Percentiles rank a stretch among this genome's conserved stretches.
These are phyloP conservation scores for Wickerhamomyces kurtzmanii DNA, from an alignment of 805 yeast genomes.

Conservation along the genomic window DNA sequence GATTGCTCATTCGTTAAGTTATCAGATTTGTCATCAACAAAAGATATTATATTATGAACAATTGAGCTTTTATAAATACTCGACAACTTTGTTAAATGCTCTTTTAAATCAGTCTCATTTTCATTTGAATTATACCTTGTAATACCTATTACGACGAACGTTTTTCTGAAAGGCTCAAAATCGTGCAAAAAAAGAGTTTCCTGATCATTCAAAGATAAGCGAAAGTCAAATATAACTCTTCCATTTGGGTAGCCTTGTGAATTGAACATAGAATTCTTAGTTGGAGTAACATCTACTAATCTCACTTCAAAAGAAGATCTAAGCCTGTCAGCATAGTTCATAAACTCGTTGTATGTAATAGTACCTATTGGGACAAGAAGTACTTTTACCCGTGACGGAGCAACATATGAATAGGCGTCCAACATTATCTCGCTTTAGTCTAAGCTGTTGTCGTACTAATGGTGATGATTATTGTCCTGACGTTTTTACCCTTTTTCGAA, in stretches of 20 bases:
- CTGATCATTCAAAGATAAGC: constrained; percentile 34
- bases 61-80: constrained; percentile 40
- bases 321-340: constrained; percentile 31
- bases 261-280: constrained; percentile 49
- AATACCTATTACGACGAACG: constrained; percentile 51
- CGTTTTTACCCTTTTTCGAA: not conserved
- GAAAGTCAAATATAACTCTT: constrained; percentile 49
- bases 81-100: constrained; percentile 29
- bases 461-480: constrained; percentile 1
- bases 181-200: constrained; percentile 67
- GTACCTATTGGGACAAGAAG: constrained; percentile 60
- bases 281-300: constrained; percentile 67
- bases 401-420: constrained; percentile 39
- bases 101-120: constrained; percentile 8
- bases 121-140: constrained; percentile 20
- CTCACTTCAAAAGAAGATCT: constrained; percentile 51
- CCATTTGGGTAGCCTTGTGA: constrained; percentile 87
- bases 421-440: no score
- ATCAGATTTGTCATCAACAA: constrained; percentile 18
- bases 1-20: constrained; percentile 2
- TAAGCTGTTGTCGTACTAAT: no score
- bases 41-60: constrained; percentile 43
- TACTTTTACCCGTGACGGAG: constrained; percentile 58
- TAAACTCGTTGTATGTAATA: constrained; percentile 27
- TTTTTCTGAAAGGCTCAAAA: constrained; percentile 82